Evolutionary conservation across 495 filamentous ascomycete genomes (phyloP), one percentile per base, ranked within the genome.

Genomic region (Thozetella sp.): DNA sequence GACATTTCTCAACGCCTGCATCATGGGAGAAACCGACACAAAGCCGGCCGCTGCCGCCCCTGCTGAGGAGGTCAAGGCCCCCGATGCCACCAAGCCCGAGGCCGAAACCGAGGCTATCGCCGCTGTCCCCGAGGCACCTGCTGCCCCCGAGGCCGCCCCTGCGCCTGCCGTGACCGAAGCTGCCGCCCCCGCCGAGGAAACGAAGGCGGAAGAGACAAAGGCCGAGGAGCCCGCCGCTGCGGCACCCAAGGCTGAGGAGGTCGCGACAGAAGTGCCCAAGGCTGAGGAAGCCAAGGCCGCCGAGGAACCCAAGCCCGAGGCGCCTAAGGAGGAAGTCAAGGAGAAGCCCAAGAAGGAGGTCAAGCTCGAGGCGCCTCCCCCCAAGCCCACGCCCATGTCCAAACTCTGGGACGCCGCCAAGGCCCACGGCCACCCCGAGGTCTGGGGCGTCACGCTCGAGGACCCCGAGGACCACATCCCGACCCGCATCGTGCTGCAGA

Each of bases 401-500:
- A 54, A 76, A 55, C 70, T 80, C 26, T 80, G 75, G 76, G 54
- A 56, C 13, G 61, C 62, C 17, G 75, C 69, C 37, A 59, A 76
- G 60, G 62, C 63, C 3, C 60, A 65, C 52, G 65, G 65, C 27
- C 80, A 93, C 66, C 68, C 73, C 40, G 90, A 95, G 72, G 86
- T 96, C 77, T 97, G 92, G 87, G 93, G 93, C 13, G 83, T 97
- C 43, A 72, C 76, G 10, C 71, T 85, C 51, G 78, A 79, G 53
- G 82, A 85, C 43, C 77, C 77, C 17, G 69, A 64, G 0, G 74
- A 67, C 3, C 83, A 90, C 65, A 76, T 93, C 46, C 87, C 85
- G 48, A 93, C 88, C n/a, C 85, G 86, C 65, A 86, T 96, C 59
- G 83, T 97, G 50, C 73, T 96, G 54, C 92, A 96, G 67, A 97